These are phyloP conservation scores for Rhizoclosmatium sp. DNA, from an alignment of 192 early-diverging fungal genomes.

Conservation along the genomic window DNA sequence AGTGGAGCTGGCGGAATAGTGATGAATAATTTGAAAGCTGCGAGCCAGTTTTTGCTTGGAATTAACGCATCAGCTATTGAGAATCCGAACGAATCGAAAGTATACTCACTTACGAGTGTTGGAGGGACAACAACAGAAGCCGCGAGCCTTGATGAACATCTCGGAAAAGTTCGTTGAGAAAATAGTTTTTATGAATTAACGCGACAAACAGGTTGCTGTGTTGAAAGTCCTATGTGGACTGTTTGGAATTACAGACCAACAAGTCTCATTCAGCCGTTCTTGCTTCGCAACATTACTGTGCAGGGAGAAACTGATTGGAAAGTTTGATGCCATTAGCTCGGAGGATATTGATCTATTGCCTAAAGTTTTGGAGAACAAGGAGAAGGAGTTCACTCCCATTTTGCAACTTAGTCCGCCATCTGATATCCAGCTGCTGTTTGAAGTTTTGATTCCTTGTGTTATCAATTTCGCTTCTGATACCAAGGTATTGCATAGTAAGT, in stretches of 20 bases:
- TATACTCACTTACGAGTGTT: neutral
- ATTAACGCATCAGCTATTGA: neutral
- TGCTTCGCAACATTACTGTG: slow-evolving; percentile 21
- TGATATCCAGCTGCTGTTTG: slow-evolving; percentile 46
- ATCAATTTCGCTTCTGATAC: slow-evolving; percentile 26
- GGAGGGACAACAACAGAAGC: neutral
- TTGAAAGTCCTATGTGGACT: slow-evolving; percentile 31
- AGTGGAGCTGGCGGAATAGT: slow-evolving; percentile 11
- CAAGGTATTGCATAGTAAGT: slow-evolving; percentile 41
- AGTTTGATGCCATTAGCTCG: slow-evolving; percentile 26
- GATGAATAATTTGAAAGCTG: slow-evolving; percentile 25
- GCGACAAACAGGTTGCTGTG: slow-evolving; percentile 27
- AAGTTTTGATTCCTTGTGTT: slow-evolving; percentile 43
- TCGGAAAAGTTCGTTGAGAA: slow-evolving; percentile 30
- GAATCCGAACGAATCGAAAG: neutral
- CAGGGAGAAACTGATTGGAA: slow-evolving; percentile 34
- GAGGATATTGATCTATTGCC: slow-evolving; percentile 29
- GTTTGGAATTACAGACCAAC: slow-evolving; percentile 39
- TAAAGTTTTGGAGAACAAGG: slow-evolving; percentile 7
- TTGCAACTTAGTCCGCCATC: slow-evolving; percentile 46
- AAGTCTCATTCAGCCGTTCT: slow-evolving; percentile 39
- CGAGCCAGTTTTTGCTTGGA: slow-evolving; percentile 14
- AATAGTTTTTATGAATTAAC: neutral
- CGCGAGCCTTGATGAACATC: slow-evolving; percentile 28
- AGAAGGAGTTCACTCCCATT: slow-evolving; percentile 27